Evolutionary conservation across 2,329 filamentous ascomycete species (phyloP).

Genomic region (Neonectria neomacrospora): DNA sequence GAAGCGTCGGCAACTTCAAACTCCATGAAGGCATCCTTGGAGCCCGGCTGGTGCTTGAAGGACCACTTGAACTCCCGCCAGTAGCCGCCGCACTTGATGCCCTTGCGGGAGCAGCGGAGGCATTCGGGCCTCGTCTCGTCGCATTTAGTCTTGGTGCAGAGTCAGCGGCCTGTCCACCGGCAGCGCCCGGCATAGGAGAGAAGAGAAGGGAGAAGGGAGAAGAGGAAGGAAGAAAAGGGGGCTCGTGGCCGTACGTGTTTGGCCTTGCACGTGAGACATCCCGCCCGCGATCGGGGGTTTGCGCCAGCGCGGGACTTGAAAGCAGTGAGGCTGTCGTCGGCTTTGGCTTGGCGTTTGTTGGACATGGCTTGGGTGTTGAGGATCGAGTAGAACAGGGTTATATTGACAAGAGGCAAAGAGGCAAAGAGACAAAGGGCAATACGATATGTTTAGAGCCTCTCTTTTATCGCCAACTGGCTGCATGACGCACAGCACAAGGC

Average conservation of each 20-base stretch:
- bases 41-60: slow-evolving; percentile 52
- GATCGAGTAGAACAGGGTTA: background rate
- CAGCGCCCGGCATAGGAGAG: background rate
- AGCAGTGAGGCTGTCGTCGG: slow-evolving; percentile 10
- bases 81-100: slow-evolving; percentile 45
- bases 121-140: slow-evolving; percentile 47
- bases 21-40: slow-evolving; percentile 2
- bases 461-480: background rate
- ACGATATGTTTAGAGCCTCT: background rate
- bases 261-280: slow-evolving; percentile 45
- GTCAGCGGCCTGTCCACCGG: slow-evolving; percentile 13
- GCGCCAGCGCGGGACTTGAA: slow-evolving; percentile 22
- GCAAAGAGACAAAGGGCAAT: background rate
- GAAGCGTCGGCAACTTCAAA: background rate
- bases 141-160: slow-evolving; percentile 44
- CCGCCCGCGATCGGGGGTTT: slow-evolving; percentile 41
- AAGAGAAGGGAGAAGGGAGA: background rate
- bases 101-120: slow-evolving; percentile 42
- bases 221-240: background rate
- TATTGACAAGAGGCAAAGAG: background rate
- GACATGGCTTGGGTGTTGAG: slow-evolving; percentile 11
- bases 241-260: slow-evolving; percentile 36
- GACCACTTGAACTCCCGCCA: slow-evolving; percentile 53
- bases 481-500: background rate
- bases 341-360: slow-evolving; percentile 16